These are phyloP conservation scores for Agrostemma githago DNA, from an alignment of 148 eudicot genomes.

Conservation along the genomic window DNA sequence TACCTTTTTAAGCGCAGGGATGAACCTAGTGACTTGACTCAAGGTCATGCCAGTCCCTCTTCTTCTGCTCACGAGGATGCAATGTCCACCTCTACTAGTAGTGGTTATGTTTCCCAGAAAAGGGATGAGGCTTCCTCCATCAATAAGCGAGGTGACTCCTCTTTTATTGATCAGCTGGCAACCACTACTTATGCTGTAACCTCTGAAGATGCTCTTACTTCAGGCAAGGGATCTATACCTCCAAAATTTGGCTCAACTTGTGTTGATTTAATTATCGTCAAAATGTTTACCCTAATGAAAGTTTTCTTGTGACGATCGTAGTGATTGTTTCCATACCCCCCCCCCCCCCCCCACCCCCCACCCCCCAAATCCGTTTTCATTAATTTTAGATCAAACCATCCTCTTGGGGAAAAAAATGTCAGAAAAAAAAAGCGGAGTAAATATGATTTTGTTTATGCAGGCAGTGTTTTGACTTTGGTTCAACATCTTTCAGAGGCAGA, in stretches of 20 bases:
- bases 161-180: conserved; percentile 20
- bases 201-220: conserved; percentile 19
- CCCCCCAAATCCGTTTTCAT: too few species aligned
- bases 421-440: too few species aligned
- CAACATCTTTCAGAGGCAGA: conserved; percentile 18
- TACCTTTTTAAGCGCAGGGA: conserved; percentile 80
- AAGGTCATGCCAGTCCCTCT: conserved; percentile 29
- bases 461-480: conserved; percentile 14
- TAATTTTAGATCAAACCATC: too few species aligned
- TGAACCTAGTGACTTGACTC: conserved; percentile 27
- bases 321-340: too few species aligned
- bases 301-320: too few species aligned
- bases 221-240: conserved; percentile 19
- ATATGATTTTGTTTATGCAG: conserved; percentile 14
- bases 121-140: conserved; percentile 29
- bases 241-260: background rate
- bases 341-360: too few species aligned
- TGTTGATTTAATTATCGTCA: background rate
- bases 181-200: conserved; percentile 15
- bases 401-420: too few species aligned
- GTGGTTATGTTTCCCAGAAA: conserved; percentile 45
- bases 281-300: too few species aligned
- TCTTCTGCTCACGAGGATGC: conserved; percentile 28
- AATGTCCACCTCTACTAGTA: conserved; percentile 27
- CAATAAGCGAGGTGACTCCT: conserved; percentile 2